Evolutionary conservation across 2,329 filamentous ascomycete genomes (phyloP), one percentile per base, ranked within the genome.

Genomic region (Fusarium luffae): DNA sequence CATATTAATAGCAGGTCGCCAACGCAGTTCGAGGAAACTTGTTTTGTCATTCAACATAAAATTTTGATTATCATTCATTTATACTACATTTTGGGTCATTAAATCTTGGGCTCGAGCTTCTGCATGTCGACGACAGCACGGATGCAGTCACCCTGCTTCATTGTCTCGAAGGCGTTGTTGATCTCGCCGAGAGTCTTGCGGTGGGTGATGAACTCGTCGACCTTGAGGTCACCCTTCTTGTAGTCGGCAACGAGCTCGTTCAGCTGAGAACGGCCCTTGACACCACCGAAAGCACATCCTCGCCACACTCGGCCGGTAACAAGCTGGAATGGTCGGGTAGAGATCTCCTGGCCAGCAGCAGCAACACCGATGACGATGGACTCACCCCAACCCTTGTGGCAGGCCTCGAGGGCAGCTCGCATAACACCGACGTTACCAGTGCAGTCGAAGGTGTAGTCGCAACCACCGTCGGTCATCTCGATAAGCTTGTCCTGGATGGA

Each of bases 181-280:
- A 99, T 97, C 77, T 92, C 89, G 65, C 84, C 83, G 46, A 99
- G 85, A 6, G 86, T 88, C 84, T 97, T 93, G 75, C 94, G 90
- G 85, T 99, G 96, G 32, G 96, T 99, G 84, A 99, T 98, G 85
- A 98, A 98, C 85, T 99, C 96, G 79, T 98, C 95, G 47, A 98
- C 96, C 90, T 98, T 98, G 79, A 99, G 90, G 78, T 92, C 88
- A 75, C 94, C 94, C 55, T 88, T 87, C 81, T 97, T 86, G 84
- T 99, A 99, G 82, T 98, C 95, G 73, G 89, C 84, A 25, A 99
- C 94, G 42, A 99, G 90, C 63, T 87, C 90, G 49, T 92, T 92
- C 71, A 99, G 89, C 84, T 99, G 96, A 34, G 92, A 91, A 78
- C 96, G 94, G 74, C 96, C 96, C 87, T 98, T 99, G 87, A 99